Conservation (phyloP, 208 protist species). For the Leptomonas pyrrhocoris region DNA sequence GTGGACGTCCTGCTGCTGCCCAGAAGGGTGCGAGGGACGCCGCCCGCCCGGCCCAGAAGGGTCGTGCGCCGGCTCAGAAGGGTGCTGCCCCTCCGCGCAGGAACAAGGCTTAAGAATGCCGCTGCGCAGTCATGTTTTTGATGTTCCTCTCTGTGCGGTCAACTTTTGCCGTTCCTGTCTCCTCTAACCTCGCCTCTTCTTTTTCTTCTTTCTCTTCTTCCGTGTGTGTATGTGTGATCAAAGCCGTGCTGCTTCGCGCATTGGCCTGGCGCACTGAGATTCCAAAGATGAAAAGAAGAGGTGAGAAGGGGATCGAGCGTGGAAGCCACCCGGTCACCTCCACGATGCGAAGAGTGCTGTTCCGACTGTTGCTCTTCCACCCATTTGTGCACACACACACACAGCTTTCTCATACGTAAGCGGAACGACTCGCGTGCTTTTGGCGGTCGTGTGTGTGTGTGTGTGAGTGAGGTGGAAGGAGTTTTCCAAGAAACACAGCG, state of each 20-base stretch:
- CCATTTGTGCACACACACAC: neutral
- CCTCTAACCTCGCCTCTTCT: neutral
- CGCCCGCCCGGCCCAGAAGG: slow-evolving; percentile 12
- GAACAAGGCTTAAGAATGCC: slow-evolving; percentile 26
- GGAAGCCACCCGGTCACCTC: slow-evolving; percentile 24
- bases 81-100: slow-evolving; percentile 29
- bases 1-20: slow-evolving; percentile 10
- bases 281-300: neutral
- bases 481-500: too few relatives aligned
- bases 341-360: neutral
- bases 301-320: neutral
- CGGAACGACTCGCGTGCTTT: neutral
- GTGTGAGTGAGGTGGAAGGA: too few relatives aligned
- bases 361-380: neutral
- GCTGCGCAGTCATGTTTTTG: neutral
- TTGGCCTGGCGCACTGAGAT: too few relatives aligned
- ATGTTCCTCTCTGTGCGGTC: neutral
- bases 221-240: neutral
- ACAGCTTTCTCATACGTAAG: neutral
- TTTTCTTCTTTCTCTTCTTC: neutral
- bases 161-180: neutral
- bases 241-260: too few relatives aligned
- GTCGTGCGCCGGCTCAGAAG: slow-evolving; percentile 26
- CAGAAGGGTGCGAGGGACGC: slow-evolving; percentile 36
- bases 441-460: too few relatives aligned